A percentile compares a stretch with the other conserved stretches of the same genome.
phyloP scores from a whole-genome alignment of 2,329 filamentous ascomycete genomes.

The Pyrenochaeta sp. region DNA sequence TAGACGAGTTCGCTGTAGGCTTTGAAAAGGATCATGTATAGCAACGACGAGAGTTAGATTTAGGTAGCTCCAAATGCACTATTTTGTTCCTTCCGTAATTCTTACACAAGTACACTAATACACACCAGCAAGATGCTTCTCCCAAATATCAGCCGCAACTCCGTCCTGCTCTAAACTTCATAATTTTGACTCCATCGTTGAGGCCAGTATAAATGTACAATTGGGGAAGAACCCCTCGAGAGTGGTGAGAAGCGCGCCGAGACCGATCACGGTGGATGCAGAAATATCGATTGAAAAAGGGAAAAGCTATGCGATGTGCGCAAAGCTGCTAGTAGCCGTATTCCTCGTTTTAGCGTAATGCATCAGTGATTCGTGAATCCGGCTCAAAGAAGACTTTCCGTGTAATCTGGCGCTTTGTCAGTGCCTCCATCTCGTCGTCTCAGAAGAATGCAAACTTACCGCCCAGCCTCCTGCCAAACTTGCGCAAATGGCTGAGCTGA shows the following conservation, averaged over 20 bases:
- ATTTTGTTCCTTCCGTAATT: background rate
- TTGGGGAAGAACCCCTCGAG: background rate
- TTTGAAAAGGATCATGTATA: no score
- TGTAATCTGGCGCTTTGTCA: conserved; percentile 28
- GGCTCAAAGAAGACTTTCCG: conserved; percentile 39
- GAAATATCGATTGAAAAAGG: background rate
- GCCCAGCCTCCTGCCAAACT: conserved; percentile 87
- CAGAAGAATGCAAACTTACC: conserved; percentile 60
- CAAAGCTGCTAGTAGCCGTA: background rate
- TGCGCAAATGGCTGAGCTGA: conserved; percentile 89
- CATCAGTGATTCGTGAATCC: conserved; percentile 10
- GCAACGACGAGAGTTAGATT: no score
- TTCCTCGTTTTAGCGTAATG: background rate
- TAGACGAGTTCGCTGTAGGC: no score
- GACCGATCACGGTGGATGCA: background rate
- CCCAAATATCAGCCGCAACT: background rate
- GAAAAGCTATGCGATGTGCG: background rate
- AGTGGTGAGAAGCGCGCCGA: background rate
- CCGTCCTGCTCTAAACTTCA: background rate
- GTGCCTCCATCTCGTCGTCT: background rate
- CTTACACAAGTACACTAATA: background rate
- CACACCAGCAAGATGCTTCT: background rate
- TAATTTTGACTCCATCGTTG: background rate
- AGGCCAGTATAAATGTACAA: background rate
- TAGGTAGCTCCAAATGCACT: background rate